phyloP scores from a whole-genome alignment of 2,329 filamentous ascomycete genomes.

The Cadophora malorum region DNA sequence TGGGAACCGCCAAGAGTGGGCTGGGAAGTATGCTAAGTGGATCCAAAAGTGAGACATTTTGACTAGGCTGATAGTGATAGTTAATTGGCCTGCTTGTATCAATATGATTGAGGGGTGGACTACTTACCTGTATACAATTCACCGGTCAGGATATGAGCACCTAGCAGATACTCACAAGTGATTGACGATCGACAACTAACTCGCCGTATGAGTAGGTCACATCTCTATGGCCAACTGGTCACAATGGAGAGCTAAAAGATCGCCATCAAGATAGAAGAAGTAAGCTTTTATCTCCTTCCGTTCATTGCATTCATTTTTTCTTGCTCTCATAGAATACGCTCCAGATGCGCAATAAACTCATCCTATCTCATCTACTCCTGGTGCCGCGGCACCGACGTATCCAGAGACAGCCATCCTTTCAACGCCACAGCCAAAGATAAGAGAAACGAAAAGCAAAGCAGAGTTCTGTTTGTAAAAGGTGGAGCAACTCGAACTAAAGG shows the following conservation, averaged over 20 bases:
- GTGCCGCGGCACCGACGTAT: not conserved
- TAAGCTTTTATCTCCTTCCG: not conserved
- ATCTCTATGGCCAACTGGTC: not conserved
- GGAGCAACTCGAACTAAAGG: not conserved
- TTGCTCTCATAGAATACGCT: constrained; percentile 13
- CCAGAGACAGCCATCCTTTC: not conserved
- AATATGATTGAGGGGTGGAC: not conserved
- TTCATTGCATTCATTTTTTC: constrained; percentile 7
- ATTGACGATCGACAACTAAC: too few relatives aligned
- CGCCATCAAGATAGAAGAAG: not conserved
- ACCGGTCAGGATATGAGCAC: not conserved
- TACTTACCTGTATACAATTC: not conserved
- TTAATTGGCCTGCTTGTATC: not conserved
- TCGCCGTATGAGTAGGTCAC: not conserved
- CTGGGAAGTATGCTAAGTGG: not conserved
- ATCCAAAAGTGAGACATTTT: not conserved
- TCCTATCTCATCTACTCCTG: not conserved
- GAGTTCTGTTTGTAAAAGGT: not conserved
- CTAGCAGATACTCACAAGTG: not conserved
- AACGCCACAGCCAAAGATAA: not conserved
- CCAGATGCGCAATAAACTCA: not conserved
- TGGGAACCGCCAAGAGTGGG: not conserved
- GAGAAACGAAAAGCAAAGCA: not conserved
- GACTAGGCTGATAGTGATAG: not conserved
- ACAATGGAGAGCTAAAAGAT: not conserved